These are phyloP conservation scores for Arabis hirsuta DNA, from an alignment of 345 rosid genomes.

Conservation along the genomic window DNA sequence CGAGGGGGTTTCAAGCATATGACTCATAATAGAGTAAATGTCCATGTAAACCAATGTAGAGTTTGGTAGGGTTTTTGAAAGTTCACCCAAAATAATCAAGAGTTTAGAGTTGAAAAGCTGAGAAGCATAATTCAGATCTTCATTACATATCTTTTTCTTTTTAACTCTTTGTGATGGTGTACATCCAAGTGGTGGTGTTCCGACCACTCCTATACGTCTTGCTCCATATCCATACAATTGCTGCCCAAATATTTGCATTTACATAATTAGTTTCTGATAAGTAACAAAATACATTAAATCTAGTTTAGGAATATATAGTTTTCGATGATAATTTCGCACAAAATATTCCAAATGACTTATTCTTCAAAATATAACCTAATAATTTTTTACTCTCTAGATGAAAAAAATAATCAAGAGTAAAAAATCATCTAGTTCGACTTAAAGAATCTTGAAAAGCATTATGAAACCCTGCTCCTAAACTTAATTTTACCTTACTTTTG, in stretches of 20 bases:
- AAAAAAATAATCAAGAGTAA: too few relatives aligned
- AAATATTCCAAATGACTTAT: not conserved
- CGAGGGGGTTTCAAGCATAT: constrained; percentile 50
- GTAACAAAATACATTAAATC: not conserved
- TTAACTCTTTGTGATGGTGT: constrained; percentile 60
- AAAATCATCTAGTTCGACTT: too few relatives aligned
- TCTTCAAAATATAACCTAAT: not conserved
- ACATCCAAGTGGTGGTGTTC: constrained; percentile 65
- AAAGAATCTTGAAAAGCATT: not conserved
- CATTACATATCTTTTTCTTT: constrained; percentile 49
- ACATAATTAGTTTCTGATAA: not conserved
- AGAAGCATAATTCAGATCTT: constrained; percentile 51
- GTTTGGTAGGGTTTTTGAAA: constrained; percentile 40
- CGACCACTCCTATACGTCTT: constrained; percentile 53
- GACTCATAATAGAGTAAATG: constrained; percentile 44
- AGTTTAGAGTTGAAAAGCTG: constrained; percentile 57
- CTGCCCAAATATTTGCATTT: constrained; percentile 37
- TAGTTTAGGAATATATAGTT: not conserved
- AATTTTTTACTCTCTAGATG: not conserved
- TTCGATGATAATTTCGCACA: not conserved
- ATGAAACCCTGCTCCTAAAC: not conserved
- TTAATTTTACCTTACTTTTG: not conserved
- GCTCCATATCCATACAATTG: constrained; percentile 62
- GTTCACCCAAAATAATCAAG: constrained; percentile 32
- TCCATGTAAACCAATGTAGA: constrained; percentile 49